Base-by-base conservation (phyloP, 345 rosid genomes). In the Brassica incana region DNA sequence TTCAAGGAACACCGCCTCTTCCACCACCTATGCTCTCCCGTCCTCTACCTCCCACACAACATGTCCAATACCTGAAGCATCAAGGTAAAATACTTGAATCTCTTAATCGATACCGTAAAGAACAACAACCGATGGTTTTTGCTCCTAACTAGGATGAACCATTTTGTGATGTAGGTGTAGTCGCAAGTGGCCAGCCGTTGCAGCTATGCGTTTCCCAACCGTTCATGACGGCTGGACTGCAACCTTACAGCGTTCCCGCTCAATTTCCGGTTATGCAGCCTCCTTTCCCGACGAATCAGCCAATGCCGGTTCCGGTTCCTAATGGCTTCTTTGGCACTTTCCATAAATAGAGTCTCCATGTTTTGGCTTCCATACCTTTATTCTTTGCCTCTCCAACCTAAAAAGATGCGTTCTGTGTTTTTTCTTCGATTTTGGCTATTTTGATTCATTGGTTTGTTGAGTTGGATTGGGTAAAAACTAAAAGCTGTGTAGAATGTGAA, bases 21-120 rank as follows among this genome's bases (percentile, higher is more conserved):
- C 63, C 94, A 58, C 63, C 94, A 58, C 86, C 85, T 11, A 77
- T 82, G 73, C 76, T 92, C 64, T 77, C 84, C 3, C 82, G 84
- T 68, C 92, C 98, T 78, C 75, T 84, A 60, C 75, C 86, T 54
- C 59, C 85, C 18, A 69, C 84, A 0, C 88, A 85, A 76, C 92
- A 89, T 65, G 83, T 87, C 68, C 97, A 85, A 72, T 85, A 80
- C 78, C 85, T 86, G 9, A 89, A 89, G 78, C 90, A 83, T 72
- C 91, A 84, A 83, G 91, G 91, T 87, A 79, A 36, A 35, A 66
- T 1, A 50, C 56, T 54, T 20, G 63, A 62, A 45, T 75, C 67
- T 35, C 20, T 76, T 40, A 5, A 20, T 29, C 18, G 32, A 56
- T 38, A 76, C 5, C 68, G 2, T 48, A 68, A 45, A 45, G 60